Evolutionary conservation across 75 land plant genomes (phyloP).

Genomic region (Pinus taeda): DNA sequence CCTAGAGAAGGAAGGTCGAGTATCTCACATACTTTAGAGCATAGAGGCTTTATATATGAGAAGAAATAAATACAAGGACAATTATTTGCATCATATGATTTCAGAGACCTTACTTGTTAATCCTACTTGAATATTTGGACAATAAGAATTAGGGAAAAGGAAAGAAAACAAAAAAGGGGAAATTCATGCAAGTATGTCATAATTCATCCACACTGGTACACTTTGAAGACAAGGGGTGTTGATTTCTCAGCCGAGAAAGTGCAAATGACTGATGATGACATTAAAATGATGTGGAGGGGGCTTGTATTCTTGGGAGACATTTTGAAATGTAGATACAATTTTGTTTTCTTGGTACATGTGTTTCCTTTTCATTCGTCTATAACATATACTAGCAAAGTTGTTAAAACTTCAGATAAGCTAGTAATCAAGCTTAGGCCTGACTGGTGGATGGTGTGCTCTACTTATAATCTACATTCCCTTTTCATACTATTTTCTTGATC

Average conservation of each 20-base stretch:
- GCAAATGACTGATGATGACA: slow-evolving; percentile 41
- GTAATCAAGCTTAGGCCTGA: no score
- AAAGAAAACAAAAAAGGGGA: neutral
- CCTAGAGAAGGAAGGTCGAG: no score
- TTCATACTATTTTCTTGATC: no score
- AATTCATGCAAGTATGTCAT: no score
- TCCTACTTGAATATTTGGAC: neutral
- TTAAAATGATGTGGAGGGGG: slow-evolving; percentile 91
- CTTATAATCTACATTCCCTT: no score
- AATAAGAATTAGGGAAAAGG: slow-evolving; percentile 4
- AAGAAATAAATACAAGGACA: neutral
- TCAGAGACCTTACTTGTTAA: neutral
- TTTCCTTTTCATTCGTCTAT: no score
- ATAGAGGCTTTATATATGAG: neutral
- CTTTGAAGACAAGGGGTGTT: slow-evolving; percentile 29
- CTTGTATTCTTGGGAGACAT: slow-evolving; percentile 25
- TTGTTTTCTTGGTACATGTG: slow-evolving; percentile 13
- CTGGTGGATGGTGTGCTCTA: no score
- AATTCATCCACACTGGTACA: slow-evolving; percentile 47
- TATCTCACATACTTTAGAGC: no score
- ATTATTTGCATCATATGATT: slow-evolving; percentile 3
- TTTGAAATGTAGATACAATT: slow-evolving; percentile 10
- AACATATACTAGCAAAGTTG: no score
- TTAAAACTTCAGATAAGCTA: no score
- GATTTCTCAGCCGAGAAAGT: slow-evolving; percentile 29